Evolutionary conservation across 2,329 filamentous ascomycete species (phyloP), one percentile per base, ranked within the genome.

Genomic region (Alternaria infectoria): DNA sequence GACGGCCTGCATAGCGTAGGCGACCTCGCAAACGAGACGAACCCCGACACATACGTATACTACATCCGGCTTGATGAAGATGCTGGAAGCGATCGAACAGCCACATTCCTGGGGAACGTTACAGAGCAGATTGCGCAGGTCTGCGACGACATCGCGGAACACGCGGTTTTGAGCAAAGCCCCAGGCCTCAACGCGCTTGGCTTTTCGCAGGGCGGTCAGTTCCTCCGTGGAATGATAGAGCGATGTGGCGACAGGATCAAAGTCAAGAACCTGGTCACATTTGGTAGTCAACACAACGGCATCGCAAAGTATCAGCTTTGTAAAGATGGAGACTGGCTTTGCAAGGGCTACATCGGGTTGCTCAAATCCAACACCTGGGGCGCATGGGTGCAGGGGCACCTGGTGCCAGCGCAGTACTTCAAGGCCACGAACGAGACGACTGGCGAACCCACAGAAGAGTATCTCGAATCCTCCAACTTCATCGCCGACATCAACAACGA

Each of bases 401-500:
- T 98, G 9, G 92, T 99, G 5, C 96, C 96, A 1, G 95, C 96
- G 30, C 96, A 99, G 83, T 99, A 99, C 83, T 98, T 91, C 84
- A 91, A 95, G 56, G 88, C 94, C 68, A 87, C 80, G 3, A 80
- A 85, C 87, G 59, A 64, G 79, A 83, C 61, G 83, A 93, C 77
- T 81, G 93, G 79, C 19, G 66, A 77, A 65, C 75, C 79, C 11
- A 77, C 76, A 3, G 87, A 89, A 1, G 81, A 85, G 28, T 99
- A 98, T 77, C 86, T 98, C 19, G 88, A 90, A 69, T 79, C 88
- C 76, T 96, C 92, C 72, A 95, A 94, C 78, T 97, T 96, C 80
- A 84, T 99, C 9, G 96, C 95, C 10, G 95, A 98, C 77, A 90
- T 98, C 81, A 99, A 99, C 81, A 98, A 98, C 79, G 96, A 99